A percentile compares a stretch with the other conserved stretches of the same genome.
Evolutionary conservation across 306 rosid genomes (phyloP).

Genomic region (Mimosa bimucronata): DNA sequence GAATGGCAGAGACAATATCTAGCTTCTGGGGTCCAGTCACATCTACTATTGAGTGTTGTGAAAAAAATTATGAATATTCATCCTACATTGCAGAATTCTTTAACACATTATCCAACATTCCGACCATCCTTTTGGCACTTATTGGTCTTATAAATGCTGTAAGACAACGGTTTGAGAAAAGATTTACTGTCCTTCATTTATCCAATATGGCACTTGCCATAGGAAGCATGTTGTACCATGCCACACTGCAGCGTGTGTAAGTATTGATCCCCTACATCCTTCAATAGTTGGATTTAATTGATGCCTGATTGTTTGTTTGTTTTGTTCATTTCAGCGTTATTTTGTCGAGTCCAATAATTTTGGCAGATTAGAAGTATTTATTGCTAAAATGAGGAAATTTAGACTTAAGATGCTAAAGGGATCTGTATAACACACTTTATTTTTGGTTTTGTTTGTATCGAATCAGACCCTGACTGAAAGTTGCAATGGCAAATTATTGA

Average conservation of each 20-base stretch:
- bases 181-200: slow-evolving; percentile 87
- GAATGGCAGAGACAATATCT: slow-evolving; percentile 69
- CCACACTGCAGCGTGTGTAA: slow-evolving; percentile 84
- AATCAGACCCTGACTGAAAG: background rate
- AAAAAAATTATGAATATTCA: slow-evolving; percentile 72
- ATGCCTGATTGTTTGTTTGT: slow-evolving; percentile 16
- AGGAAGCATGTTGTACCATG: slow-evolving; percentile 93
- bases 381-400: slow-evolving; percentile 20
- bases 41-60: slow-evolving; percentile 81
- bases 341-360: slow-evolving; percentile 9
- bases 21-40: slow-evolving; percentile 98
- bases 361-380: slow-evolving; percentile 4
- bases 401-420: background rate
- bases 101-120: slow-evolving; percentile 85
- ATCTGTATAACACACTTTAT: background rate
- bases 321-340: slow-evolving; percentile 6
- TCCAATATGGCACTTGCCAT: slow-evolving; percentile 86
- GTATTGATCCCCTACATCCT: slow-evolving; percentile 39
- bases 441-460: background rate
- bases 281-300: slow-evolving; percentile 18
- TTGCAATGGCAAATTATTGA: slow-evolving; percentile 7
- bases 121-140: slow-evolving; percentile 83
- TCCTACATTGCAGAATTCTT: slow-evolving; percentile 89
- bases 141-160: slow-evolving; percentile 84
- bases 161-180: slow-evolving; percentile 89